phyloP scores from a whole-genome alignment of 2,329 filamentous ascomycete genomes.

The Ophiostoma ips region DNA sequence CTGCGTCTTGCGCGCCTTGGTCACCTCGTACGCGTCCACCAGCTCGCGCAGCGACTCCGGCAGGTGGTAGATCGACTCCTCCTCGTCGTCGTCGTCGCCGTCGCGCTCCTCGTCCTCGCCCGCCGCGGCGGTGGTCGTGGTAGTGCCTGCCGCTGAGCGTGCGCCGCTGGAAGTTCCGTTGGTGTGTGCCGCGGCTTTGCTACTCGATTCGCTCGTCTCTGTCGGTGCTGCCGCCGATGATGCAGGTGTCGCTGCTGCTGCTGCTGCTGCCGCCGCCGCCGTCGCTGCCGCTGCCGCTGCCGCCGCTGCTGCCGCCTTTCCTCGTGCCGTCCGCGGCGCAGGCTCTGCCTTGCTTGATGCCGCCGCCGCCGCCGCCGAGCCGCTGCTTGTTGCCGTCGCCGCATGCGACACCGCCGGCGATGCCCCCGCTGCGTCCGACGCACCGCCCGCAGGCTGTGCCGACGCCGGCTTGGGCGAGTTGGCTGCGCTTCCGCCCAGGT shows the following conservation, averaged over 20 bases:
- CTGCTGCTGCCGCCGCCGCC: not conserved
- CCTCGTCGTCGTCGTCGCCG: conserved; percentile 37
- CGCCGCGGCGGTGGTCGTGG: conserved; percentile 15
- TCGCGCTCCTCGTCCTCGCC: conserved; percentile 41
- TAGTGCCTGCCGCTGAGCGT: conserved; percentile 23
- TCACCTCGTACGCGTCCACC: conserved; percentile 77
- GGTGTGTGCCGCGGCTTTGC: not conserved
- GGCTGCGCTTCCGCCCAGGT: conserved; percentile 39
- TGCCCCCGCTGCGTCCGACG: conserved; percentile 20
- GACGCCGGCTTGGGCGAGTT: conserved; percentile 38
- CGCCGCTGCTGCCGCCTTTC: conserved; percentile 22
- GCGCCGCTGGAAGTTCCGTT: not conserved
- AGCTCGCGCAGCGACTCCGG: conserved; percentile 80
- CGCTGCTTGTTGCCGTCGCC: conserved; percentile 10
- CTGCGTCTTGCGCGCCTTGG: conserved; percentile 50
- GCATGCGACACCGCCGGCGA: conserved; percentile 17
- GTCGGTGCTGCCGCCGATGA: conserved; percentile 6
- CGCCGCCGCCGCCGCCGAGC: conserved; percentile 18
- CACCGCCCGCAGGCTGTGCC: conserved; percentile 29
- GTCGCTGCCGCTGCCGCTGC: conserved; percentile 11
- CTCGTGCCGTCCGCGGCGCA: conserved; percentile 25
- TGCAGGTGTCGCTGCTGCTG: conserved; percentile 9
- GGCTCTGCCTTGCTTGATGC: conserved; percentile 7
- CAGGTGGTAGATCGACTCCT: conserved; percentile 85
- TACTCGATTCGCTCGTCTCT: conserved; percentile 25